These are phyloP conservation scores for Lentinula raphanica DNA, from an alignment of 768 basidiomycete genomes.

Conservation along the genomic window DNA sequence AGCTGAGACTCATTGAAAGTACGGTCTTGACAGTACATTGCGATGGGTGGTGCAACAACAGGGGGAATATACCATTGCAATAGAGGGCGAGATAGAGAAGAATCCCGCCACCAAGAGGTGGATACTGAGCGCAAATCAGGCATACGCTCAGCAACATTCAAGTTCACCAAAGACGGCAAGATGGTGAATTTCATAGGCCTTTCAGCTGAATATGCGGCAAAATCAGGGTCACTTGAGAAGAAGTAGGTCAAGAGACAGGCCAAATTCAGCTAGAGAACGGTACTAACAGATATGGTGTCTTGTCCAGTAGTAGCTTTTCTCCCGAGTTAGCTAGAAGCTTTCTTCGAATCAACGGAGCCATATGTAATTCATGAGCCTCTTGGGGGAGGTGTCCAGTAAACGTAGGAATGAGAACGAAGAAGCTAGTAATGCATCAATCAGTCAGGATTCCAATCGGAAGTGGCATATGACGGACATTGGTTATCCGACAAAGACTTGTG, in stretches of 20 bases:
- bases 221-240: conserved; percentile 44
- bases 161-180: conserved; percentile 21
- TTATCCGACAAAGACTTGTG: conserved; percentile 61
- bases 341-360: conserved; percentile 55
- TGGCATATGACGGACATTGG: conserved; percentile 15
- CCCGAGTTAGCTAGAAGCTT: conserved; percentile 43
- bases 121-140: conserved; percentile 62
- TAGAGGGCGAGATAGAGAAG: conserved; percentile 74
- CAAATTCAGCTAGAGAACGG: background rate
- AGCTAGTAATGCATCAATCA: conserved; percentile 22
- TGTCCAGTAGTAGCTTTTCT: conserved; percentile 35
- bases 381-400: conserved; percentile 58
- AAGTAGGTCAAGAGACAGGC: conserved; percentile 4
- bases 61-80: conserved; percentile 85
- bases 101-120: conserved; percentile 56
- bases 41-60: conserved; percentile 79
- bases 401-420: conserved; percentile 79
- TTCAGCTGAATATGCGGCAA: conserved; percentile 34
- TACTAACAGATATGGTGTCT: conserved; percentile 28
- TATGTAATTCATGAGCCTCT: conserved; percentile 59
- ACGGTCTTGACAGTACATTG: conserved; percentile 67
- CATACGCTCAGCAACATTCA: conserved; percentile 36
- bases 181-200: conserved; percentile 32
- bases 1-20: conserved; percentile 72
- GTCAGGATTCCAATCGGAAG: background rate